phyloP scores from a whole-genome alignment of 306 rosid genomes.

The Vigna mungo region DNA sequence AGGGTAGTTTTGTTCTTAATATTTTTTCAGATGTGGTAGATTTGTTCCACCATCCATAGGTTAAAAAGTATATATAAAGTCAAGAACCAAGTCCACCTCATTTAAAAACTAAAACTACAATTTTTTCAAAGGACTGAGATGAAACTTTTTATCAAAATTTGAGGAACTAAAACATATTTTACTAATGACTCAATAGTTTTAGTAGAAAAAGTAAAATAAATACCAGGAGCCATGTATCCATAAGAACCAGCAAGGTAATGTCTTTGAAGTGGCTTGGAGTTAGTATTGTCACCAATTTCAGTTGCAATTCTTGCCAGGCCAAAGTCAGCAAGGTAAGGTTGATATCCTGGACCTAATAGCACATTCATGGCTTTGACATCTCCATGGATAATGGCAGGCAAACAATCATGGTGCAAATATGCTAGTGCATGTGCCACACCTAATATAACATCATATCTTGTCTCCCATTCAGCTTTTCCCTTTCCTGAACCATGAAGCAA shows the following conservation, averaged over 20 bases:
- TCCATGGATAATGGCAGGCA: conserved; percentile 87
- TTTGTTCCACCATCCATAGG: neutral
- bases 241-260: conserved; percentile 94
- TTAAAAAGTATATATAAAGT: neutral
- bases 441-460: conserved; percentile 71
- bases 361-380: conserved; percentile 98
- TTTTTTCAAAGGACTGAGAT: neutral
- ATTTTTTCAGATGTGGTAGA: neutral
- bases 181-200: neutral
- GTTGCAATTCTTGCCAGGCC: conserved; percentile 73
- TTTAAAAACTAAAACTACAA: neutral
- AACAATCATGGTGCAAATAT: conserved; percentile 92
- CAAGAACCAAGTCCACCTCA: neutral
- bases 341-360: conserved; percentile 66
- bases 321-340: conserved; percentile 92
- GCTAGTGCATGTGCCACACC: conserved; percentile 94
- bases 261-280: conserved; percentile 57
- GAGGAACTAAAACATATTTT: neutral
- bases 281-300: conserved; percentile 35
- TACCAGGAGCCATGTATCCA: conserved; percentile 99
- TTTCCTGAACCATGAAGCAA: conserved; percentile 78
- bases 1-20: too few species aligned
- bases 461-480: conserved; percentile 85
- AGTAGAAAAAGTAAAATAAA: neutral
- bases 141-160: neutral